Percentiles rank a stretch among this genome's conserved stretches.
Conservation (phyloP, 2,329 filamentous ascomycete genomes). For the Didymella sp. region DNA sequence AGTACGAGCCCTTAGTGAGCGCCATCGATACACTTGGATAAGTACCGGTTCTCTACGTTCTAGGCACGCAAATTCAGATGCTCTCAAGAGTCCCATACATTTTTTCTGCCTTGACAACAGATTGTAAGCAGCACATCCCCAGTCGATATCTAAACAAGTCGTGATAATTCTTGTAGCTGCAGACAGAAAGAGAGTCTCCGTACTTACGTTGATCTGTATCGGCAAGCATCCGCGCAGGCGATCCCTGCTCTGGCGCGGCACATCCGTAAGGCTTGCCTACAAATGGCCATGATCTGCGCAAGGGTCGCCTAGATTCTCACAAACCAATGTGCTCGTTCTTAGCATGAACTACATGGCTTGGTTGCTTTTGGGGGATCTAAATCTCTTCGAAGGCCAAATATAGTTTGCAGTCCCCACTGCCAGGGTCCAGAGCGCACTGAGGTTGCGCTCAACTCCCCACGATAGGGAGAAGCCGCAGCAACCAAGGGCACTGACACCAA, state of each 20-base stretch:
- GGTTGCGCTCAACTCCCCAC: neutral
- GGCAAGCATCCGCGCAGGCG: neutral
- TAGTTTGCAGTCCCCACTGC: neutral
- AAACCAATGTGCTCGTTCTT: neutral
- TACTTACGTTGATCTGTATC: neutral
- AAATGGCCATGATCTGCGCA: constrained; percentile 11
- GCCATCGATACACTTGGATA: neutral
- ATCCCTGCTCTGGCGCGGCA: constrained; percentile 4
- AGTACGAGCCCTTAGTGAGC: neutral
- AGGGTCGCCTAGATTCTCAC: neutral
- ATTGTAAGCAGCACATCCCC: neutral
- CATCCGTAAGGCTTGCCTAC: neutral
- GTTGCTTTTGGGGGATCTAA: neutral
- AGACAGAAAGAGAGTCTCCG: neutral
- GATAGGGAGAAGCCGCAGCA: neutral
- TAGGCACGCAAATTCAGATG: neutral
- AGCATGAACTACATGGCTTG: neutral
- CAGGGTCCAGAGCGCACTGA: neutral
- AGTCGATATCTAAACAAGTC: neutral
- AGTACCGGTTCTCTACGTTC: neutral
- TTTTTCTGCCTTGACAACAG: neutral
- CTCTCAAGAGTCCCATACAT: neutral
- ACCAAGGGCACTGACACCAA: neutral
- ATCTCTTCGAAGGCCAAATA: neutral
- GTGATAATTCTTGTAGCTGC: neutral